These are phyloP conservation scores for Diplodia sapinea DNA, from an alignment of 2,329 filamentous ascomycete species.

Conservation along the genomic window DNA sequence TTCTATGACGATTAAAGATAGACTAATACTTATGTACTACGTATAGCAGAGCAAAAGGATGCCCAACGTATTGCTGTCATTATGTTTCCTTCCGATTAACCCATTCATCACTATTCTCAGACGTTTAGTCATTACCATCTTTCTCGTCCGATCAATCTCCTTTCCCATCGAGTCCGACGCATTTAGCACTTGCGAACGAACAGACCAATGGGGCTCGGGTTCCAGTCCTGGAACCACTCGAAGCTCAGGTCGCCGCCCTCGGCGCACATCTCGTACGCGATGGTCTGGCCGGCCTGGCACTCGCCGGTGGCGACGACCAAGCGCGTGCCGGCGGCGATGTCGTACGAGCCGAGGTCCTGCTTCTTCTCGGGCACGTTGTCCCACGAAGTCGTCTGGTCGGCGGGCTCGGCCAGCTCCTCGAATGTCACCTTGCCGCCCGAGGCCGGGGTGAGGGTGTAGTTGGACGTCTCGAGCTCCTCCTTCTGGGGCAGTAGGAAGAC, in stretches of 20 bases:
- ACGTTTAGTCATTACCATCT: conserved; percentile 7
- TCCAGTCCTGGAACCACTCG: conserved; percentile 69
- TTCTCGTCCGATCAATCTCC: no score
- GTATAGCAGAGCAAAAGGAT: background rate
- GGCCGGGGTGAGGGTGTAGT: conserved; percentile 51
- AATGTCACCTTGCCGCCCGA: conserved; percentile 62
- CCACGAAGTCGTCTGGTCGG: conserved; percentile 59
- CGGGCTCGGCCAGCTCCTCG: conserved; percentile 54
- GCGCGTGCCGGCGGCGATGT: conserved; percentile 60
- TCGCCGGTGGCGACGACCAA: conserved; percentile 60
- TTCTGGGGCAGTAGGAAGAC: conserved; percentile 69
- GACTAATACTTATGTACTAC: background rate
- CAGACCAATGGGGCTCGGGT: conserved; percentile 53
- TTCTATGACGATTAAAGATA: background rate
- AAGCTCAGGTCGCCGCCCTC: conserved; percentile 57
- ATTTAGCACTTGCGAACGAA: conserved; percentile 37
- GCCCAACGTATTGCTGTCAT: background rate
- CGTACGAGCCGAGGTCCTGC: conserved; percentile 52
- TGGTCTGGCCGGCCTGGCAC: conserved; percentile 60
- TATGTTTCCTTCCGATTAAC: background rate
- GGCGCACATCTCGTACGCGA: conserved; percentile 60
- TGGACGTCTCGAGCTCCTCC: conserved; percentile 64
- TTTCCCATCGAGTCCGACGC: background rate
- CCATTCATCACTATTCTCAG: background rate
- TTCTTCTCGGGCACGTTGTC: conserved; percentile 57